Conservation (phyloP, 176 grass and related monocot genomes). For the Aegilops sharonensis region DNA sequence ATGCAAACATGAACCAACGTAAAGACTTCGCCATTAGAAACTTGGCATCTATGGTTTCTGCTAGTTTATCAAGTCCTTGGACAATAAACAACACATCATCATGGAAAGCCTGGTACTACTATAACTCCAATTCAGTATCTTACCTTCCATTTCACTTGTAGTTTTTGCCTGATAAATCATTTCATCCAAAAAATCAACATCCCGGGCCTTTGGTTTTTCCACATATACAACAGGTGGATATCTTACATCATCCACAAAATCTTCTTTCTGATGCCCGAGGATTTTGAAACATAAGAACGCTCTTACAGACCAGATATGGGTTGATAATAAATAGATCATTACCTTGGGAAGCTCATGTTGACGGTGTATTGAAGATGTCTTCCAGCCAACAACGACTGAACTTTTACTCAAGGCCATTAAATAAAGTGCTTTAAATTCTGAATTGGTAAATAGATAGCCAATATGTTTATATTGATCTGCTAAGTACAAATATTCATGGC, state of each 20-base stretch:
- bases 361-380: slow-evolving; percentile 79
- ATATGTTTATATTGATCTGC: background rate
- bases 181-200: slow-evolving; percentile 60
- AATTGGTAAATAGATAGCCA: background rate
- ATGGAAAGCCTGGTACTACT: background rate
- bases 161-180: slow-evolving; percentile 56
- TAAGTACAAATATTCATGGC: slow-evolving; percentile 14
- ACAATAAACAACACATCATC: background rate
- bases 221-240: slow-evolving; percentile 84
- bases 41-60: background rate
- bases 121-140: background rate
- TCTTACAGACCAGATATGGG: background rate
- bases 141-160: slow-evolving; percentile 88
- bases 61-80: slow-evolving; percentile 1
- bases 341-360: slow-evolving; percentile 89
- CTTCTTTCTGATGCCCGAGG: slow-evolving; percentile 45
- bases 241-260: slow-evolving; percentile 55
- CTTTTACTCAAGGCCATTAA: slow-evolving; percentile 48
- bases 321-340: slow-evolving; percentile 35
- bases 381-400: slow-evolving; percentile 88
- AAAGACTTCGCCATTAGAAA: background rate
- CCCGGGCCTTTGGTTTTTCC: slow-evolving; percentile 47
- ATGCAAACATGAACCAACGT: background rate
- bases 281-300: slow-evolving; percentile 32
- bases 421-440: background rate